A percentile compares a stretch with the other conserved stretches of the same genome.
phyloP scores from a whole-genome alignment of 2,329 filamentous ascomycete genomes.

The Raffaelea ambrosiae region DNA sequence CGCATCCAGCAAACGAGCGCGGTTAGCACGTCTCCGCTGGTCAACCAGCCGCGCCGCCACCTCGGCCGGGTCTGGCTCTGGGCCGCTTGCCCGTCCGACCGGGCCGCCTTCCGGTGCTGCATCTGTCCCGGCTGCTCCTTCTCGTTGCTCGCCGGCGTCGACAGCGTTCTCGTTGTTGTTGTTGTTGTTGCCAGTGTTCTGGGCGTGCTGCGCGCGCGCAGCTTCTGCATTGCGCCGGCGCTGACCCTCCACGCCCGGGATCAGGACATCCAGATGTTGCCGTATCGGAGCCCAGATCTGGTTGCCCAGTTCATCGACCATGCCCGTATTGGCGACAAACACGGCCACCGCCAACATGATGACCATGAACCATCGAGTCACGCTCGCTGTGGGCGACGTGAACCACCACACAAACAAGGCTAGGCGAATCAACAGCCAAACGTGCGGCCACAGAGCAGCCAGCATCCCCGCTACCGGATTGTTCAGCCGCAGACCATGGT shows the following conservation, averaged over 20 bases:
- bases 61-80: conserved; percentile 36
- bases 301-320: conserved; percentile 47
- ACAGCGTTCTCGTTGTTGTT: not conserved
- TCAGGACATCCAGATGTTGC: conserved; percentile 49
- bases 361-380: conserved; percentile 50
- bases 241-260: conserved; percentile 37
- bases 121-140: not conserved
- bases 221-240: conserved; percentile 15
- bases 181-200: not conserved
- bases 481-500: conserved; percentile 22
- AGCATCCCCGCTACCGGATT: conserved; percentile 30
- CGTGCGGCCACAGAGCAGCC: conserved; percentile 46
- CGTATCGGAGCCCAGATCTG: conserved; percentile 48
- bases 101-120: conserved; percentile 7
- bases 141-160: not conserved
- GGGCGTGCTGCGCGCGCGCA: not conserved
- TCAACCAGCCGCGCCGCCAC: conserved; percentile 47
- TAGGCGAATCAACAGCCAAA: conserved; percentile 53
- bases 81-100: conserved; percentile 1
- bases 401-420: conserved; percentile 58
- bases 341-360: conserved; percentile 44
- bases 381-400: conserved; percentile 47
- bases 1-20: conserved; percentile 40
- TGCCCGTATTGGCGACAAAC: conserved; percentile 51
- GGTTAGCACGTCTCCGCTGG: conserved; percentile 33